These are phyloP conservation scores for Goniomonas avonlea DNA, from an alignment of 78 protist species.

Conservation along the genomic window DNA sequence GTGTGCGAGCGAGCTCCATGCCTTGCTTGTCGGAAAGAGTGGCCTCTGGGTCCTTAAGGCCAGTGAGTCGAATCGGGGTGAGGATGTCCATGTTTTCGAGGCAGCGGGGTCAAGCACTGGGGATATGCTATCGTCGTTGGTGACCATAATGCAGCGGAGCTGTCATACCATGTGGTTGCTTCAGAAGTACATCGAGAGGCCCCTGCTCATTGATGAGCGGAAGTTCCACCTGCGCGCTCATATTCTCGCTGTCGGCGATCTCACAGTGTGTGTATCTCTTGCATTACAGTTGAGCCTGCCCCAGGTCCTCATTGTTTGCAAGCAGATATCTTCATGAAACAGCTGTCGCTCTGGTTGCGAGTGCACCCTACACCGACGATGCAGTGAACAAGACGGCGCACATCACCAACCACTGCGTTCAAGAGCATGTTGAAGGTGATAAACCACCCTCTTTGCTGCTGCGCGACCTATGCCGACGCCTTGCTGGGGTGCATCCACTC, in stretches of 20 bases:
- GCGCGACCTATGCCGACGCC: too few relatives aligned
- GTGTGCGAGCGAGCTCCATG: background rate
- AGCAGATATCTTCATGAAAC: too few relatives aligned
- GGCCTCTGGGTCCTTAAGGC: constrained; percentile 17
- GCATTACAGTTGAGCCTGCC: too few relatives aligned
- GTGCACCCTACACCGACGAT: too few relatives aligned
- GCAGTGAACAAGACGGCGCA: background rate
- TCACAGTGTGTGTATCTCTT: too few relatives aligned
- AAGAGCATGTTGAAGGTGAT: too few relatives aligned
- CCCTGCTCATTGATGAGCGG: background rate
- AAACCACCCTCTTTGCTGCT: too few relatives aligned
- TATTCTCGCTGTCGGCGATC: background rate
- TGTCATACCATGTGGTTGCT: background rate
- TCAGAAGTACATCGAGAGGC: background rate
- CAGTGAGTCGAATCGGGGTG: constrained; percentile 12
- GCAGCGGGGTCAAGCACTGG: background rate
- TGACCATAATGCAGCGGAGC: background rate
- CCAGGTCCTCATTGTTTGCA: too few relatives aligned
- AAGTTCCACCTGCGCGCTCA: background rate
- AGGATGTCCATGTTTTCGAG: constrained; percentile 1
- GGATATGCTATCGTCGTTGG: too few relatives aligned
- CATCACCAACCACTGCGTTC: constrained; percentile 17
- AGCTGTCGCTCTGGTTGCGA: too few relatives aligned
- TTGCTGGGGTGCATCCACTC: too few relatives aligned
- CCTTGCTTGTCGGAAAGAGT: background rate